Evolutionary conservation across 495 filamentous ascomycete genomes (phyloP).

Genomic region (Aspergillus funiculosus): DNA sequence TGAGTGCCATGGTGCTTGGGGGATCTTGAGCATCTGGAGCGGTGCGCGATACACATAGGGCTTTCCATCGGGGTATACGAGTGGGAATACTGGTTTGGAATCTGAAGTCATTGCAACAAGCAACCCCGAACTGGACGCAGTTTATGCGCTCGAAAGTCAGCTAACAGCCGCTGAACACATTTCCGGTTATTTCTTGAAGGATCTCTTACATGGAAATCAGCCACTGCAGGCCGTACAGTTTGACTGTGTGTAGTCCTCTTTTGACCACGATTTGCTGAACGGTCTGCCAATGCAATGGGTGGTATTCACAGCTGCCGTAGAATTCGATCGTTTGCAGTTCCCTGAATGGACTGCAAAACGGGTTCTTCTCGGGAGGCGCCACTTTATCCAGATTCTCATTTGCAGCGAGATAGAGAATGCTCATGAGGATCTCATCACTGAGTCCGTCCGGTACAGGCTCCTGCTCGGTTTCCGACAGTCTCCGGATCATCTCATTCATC

Average conservation of each 20-base stretch:
- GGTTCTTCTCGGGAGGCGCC: not conserved
- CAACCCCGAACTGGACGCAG: not conserved
- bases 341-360: not conserved
- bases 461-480: not conserved
- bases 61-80: not conserved
- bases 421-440: not conserved
- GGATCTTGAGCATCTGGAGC: not conserved
- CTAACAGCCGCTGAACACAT: too few relatives aligned
- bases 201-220: not conserved
- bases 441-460: not conserved
- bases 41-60: not conserved
- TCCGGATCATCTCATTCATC: not conserved
- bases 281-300: not conserved
- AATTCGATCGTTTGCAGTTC: not conserved
- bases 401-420: not conserved
- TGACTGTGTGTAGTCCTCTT: not conserved
- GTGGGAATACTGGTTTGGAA: not conserved
- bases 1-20: not conserved
- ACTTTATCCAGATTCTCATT: not conserved
- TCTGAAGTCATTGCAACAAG: not conserved
- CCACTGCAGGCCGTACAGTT: not conserved
- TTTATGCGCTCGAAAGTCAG: too few relatives aligned
- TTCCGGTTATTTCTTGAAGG: not conserved
- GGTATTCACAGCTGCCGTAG: not conserved
- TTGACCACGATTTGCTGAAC: not conserved